Evolutionary conservation across 2,329 filamentous ascomycete species (phyloP).

Genomic region (Periconia digitata): DNA sequence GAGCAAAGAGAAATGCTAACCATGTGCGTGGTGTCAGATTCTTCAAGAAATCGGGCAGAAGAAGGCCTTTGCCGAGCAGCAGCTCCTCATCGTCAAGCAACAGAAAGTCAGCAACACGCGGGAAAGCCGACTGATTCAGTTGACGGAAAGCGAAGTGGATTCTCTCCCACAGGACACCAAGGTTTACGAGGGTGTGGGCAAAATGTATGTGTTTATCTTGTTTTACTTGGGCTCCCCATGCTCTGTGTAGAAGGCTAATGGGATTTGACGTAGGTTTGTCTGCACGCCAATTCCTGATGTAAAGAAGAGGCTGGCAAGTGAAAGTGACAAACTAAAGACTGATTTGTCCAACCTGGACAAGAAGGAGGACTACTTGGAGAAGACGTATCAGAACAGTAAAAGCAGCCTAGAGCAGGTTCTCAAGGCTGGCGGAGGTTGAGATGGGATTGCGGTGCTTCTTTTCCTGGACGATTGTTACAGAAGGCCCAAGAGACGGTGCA

Average conservation of each 20-base stretch:
- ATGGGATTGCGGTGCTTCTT: too few relatives aligned
- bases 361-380: slow-evolving; percentile 90
- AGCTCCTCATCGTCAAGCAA: slow-evolving; percentile 81
- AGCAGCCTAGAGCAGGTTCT: slow-evolving; percentile 90
- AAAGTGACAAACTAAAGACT: slow-evolving; percentile 72
- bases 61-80: slow-evolving; percentile 84
- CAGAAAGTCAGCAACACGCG: slow-evolving; percentile 85
- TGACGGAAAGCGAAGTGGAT: slow-evolving; percentile 83
- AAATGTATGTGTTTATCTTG: slow-evolving; percentile 67
- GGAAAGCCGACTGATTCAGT: slow-evolving; percentile 82
- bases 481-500: too few relatives aligned
- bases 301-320: slow-evolving; percentile 72
- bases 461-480: too few relatives aligned
- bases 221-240: neutral
- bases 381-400: slow-evolving; percentile 90
- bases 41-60: slow-evolving; percentile 93
- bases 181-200: slow-evolving; percentile 93
- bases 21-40: slow-evolving; percentile 58
- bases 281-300: slow-evolving; percentile 72
- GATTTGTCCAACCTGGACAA: slow-evolving; percentile 84
- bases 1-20: too few relatives aligned
- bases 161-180: slow-evolving; percentile 73
- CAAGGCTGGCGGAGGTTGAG: slow-evolving; percentile 44
- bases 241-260: neutral
- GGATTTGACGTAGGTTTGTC: slow-evolving; percentile 73